phyloP scores from a whole-genome alignment of 1,284 basidiomycete species.

The Ganoderma multipileum region DNA sequence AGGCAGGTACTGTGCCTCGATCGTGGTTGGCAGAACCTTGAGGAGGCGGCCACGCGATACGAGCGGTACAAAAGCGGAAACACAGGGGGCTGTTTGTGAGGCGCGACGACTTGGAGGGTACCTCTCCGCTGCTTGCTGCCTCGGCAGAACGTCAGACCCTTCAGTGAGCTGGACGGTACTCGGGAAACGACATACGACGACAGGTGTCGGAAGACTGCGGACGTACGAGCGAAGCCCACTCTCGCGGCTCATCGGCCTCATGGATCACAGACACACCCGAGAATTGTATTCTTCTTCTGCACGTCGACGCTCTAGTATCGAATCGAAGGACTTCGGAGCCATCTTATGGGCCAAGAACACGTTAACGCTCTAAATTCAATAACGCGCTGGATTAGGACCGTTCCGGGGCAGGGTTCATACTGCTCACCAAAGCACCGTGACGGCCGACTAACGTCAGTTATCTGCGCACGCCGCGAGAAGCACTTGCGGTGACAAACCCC shows the following conservation, averaged over 20 bases:
- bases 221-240: not conserved
- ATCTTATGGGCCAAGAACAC: not conserved
- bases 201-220: not conserved
- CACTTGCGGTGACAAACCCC: not conserved
- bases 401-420: not conserved
- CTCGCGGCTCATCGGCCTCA: not conserved
- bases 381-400: not conserved
- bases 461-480: not conserved
- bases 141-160: not conserved
- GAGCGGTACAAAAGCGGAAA: not conserved
- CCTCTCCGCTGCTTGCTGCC: not conserved
- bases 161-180: not conserved
- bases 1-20: not conserved
- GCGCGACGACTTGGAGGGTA: not conserved
- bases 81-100: not conserved
- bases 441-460: not conserved
- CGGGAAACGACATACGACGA: not conserved
- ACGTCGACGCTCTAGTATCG: not conserved
- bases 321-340: not conserved
- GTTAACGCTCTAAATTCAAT: not conserved
- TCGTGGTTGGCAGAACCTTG: not conserved
- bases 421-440: constrained; percentile 1
- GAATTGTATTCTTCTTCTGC: not conserved
- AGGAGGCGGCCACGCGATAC: not conserved
- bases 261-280: not conserved